Conservation (phyloP, 495 filamentous ascomycete genomes). For the Tuber calosporum region DNA sequence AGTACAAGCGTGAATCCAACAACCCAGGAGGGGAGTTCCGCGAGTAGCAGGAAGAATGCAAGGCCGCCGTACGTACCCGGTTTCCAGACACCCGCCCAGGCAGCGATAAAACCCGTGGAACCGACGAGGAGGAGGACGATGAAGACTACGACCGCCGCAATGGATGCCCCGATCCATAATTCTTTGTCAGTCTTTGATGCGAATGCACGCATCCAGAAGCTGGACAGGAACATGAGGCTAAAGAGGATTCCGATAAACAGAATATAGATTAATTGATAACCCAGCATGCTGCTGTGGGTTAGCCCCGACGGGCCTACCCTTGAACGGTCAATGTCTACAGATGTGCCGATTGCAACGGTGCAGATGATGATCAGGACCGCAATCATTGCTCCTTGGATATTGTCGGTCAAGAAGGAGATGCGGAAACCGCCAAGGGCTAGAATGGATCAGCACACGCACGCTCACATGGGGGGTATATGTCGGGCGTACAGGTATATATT, state of each 20-base stretch:
- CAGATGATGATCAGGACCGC: slow-evolving; percentile 60
- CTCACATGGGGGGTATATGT: neutral
- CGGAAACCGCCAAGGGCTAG: slow-evolving; percentile 66
- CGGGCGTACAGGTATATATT: slow-evolving; percentile 63
- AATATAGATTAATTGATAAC: slow-evolving; percentile 73
- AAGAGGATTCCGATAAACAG: slow-evolving; percentile 66
- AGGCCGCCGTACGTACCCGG: slow-evolving; percentile 57
- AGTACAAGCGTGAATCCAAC: slow-evolving; percentile 69
- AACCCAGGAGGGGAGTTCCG: slow-evolving; percentile 63
- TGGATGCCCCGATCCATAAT: slow-evolving; percentile 60
- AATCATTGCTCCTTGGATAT: slow-evolving; percentile 68
- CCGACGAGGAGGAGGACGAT: slow-evolving; percentile 62
- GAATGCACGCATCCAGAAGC: slow-evolving; percentile 76
- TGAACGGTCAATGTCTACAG: slow-evolving; percentile 60
- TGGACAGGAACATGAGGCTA: slow-evolving; percentile 71
- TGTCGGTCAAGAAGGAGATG: slow-evolving; percentile 72
- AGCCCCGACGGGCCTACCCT: slow-evolving; percentile 57
- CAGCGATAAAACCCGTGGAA: slow-evolving; percentile 60
- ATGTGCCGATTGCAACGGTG: slow-evolving; percentile 62
- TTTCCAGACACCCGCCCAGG: slow-evolving; percentile 60
- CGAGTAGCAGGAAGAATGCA: slow-evolving; percentile 64
- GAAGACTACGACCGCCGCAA: slow-evolving; percentile 56
- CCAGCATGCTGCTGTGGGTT: slow-evolving; percentile 54
- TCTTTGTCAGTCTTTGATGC: slow-evolving; percentile 68
- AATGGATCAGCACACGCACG: slow-evolving; percentile 5